phyloP scores from a whole-genome alignment of 129 eudicot species.

The Calendula officinalis region DNA sequence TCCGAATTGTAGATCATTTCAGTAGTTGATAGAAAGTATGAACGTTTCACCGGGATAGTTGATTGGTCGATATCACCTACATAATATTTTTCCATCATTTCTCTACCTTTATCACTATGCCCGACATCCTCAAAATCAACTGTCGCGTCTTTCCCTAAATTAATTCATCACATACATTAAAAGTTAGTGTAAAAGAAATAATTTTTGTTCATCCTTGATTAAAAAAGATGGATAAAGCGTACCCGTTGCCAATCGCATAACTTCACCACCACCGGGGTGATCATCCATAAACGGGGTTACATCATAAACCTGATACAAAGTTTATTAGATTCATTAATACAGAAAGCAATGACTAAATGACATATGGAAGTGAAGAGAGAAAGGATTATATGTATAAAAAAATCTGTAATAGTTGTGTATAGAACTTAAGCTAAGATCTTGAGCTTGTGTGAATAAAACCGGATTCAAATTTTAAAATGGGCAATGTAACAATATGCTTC shows the following conservation, averaged over 20 bases:
- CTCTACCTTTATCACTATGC: constrained; percentile 18
- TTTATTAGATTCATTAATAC: not conserved
- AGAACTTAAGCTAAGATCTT: too few species aligned
- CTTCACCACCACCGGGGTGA: constrained; percentile 30
- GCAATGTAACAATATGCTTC: too few species aligned
- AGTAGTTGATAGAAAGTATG: not conserved
- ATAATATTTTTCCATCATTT: constrained; percentile 20
- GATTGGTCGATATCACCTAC: constrained; percentile 24
- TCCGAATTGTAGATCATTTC: constrained; percentile 11
- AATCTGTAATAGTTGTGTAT: too few species aligned
- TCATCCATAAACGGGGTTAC: constrained; percentile 23
- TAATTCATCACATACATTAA: not conserved
- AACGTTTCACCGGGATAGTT: constrained; percentile 19
- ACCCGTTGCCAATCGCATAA: constrained; percentile 25
- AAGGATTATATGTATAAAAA: not conserved
- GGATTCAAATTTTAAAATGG: too few species aligned
- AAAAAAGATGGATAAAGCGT: not conserved
- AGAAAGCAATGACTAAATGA: not conserved
- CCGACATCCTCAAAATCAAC: constrained; percentile 21
- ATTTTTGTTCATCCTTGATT: not conserved
- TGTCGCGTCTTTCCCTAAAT: constrained; percentile 26
- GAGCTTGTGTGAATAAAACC: too few species aligned
- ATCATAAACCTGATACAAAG: constrained; percentile 32
- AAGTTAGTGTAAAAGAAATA: not conserved
- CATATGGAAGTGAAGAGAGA: not conserved